Evolutionary conservation across 441 rosid species (phyloP).

Genomic region (Populus hybrid): DNA sequence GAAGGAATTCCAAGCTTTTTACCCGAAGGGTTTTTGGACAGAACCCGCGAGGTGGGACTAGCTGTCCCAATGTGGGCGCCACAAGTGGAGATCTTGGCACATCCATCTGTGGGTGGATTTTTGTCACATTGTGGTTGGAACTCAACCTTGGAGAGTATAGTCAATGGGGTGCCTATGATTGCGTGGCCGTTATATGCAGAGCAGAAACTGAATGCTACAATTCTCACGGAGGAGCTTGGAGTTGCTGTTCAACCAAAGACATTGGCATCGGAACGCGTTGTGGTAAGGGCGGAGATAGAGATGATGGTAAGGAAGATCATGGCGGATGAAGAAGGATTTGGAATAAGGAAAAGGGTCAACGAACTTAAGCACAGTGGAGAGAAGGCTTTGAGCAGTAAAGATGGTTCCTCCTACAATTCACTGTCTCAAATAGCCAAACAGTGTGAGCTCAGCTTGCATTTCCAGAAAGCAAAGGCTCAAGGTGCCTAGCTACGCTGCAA

Average conservation of each 20-base stretch:
- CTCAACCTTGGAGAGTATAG: slow-evolving; percentile 50
- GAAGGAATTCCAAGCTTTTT: slow-evolving; percentile 18
- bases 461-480: too few species aligned
- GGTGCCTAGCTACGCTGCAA: too few species aligned
- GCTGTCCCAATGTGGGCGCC: slow-evolving; percentile 50
- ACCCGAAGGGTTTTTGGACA: slow-evolving; percentile 7
- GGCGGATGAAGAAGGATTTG: too few species aligned
- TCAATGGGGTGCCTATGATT: slow-evolving; percentile 52
- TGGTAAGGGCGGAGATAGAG: slow-evolving; percentile 27
- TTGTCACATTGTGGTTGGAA: slow-evolving; percentile 68
- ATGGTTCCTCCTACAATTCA: too few species aligned
- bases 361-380: too few species aligned
- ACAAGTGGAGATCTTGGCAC: slow-evolving; percentile 43
- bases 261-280: slow-evolving; percentile 15
- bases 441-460: too few species aligned
- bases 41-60: slow-evolving; percentile 28
- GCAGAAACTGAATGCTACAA: slow-evolving; percentile 49
- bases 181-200: slow-evolving; percentile 66
- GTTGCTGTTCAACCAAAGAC: slow-evolving; percentile 33
- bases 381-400: too few species aligned
- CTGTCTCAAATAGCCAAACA: too few species aligned
- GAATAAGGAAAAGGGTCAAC: too few species aligned
- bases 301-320: too few species aligned
- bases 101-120: slow-evolving; percentile 46
- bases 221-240: slow-evolving; percentile 35